Evolutionary conservation across 768 basidiomycete species (phyloP), one percentile per base, ranked within the genome.

Genomic region (Mycena leptocephala): DNA sequence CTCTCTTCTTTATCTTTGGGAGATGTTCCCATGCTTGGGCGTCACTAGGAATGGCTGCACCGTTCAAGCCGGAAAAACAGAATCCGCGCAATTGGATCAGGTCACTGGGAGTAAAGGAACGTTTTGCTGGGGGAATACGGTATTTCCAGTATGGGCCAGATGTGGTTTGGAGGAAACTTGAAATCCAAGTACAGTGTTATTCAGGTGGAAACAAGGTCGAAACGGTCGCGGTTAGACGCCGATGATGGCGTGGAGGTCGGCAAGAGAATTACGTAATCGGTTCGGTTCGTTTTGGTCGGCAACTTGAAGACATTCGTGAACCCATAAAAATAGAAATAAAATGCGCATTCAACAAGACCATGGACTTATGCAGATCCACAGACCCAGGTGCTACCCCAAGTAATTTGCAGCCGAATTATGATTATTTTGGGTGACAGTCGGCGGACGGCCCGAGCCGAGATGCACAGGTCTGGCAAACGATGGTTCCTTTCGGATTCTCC

Each of bases 1-100:
- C 48, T 72, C 33, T 78, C 74, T 35, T 78, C 76, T 33, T 77
- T 78, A 13, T 72, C 73, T 37, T 67, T 70, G 33, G 77, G 55
- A 46, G 77, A 32, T 35, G 43, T 18, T 18, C 74, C 74, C 74
- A 75, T 75, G 9, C 20, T 32, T 28, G 41, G 10, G 43, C 5
- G 39, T 28, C 26, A 22, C 46, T 32, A n/a, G 20, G 28, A 43
- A 30, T 30, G 32, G 35, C 58, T 37, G 11, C 32, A 9, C 35
- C 37, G 32, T 62, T 7, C 22, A 62, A 39, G 37, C 7, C 59
- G 32, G 4, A 10, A n/a, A n/a, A n/a, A n/a, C n/a, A n/a, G 48
- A 51, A 24, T n/a, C 35, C 32, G 5, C 16, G 11, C 26, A 26
- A 62, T 22, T 20, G 35, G 30, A 16, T 30, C 32, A 1, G 55